phyloP scores from a whole-genome alignment of 73 alveolate species.

The Paramecium biaurelia region DNA sequence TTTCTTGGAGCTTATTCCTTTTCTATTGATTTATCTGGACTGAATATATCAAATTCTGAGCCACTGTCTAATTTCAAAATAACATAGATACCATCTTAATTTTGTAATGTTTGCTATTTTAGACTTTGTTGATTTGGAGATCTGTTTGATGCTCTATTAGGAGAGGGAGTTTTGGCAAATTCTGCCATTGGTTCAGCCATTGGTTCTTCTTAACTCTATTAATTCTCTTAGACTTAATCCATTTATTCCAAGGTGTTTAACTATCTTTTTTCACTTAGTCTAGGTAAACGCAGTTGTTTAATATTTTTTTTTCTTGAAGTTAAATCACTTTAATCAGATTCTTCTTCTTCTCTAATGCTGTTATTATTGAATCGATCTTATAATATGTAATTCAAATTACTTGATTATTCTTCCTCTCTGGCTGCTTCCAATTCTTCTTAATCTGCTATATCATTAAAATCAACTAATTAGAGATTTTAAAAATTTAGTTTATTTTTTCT shows the following conservation, averaged over 20 bases:
- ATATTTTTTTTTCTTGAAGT: not conserved
- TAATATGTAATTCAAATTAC: not conserved
- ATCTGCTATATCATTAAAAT: not conserved
- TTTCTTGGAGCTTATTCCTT: not conserved
- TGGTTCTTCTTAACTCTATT: slow-evolving; percentile 22
- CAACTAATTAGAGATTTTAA: not conserved
- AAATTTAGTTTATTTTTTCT: not conserved
- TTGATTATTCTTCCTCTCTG: not conserved
- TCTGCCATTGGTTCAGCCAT: slow-evolving; percentile 41
- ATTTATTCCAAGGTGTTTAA: not conserved
- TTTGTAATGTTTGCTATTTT: not conserved
- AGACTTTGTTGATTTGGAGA: not conserved
- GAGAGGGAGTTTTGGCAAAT: not conserved
- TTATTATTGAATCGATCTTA: not conserved
- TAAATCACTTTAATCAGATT: not conserved
- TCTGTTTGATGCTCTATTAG: not conserved
- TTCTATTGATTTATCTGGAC: not conserved
- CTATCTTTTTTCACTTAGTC: not conserved
- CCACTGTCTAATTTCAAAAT: not conserved
- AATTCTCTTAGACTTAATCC: not conserved
- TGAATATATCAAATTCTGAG: slow-evolving; percentile 20
- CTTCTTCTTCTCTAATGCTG: slow-evolving; percentile 16
- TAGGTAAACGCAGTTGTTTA: not conserved
- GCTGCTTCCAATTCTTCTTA: not conserved
- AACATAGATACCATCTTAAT: not conserved